Percentiles rank a stretch among this genome's conserved stretches.
Conservation (phyloP, 306 rosid genomes). For the Datisca glomerata region DNA sequence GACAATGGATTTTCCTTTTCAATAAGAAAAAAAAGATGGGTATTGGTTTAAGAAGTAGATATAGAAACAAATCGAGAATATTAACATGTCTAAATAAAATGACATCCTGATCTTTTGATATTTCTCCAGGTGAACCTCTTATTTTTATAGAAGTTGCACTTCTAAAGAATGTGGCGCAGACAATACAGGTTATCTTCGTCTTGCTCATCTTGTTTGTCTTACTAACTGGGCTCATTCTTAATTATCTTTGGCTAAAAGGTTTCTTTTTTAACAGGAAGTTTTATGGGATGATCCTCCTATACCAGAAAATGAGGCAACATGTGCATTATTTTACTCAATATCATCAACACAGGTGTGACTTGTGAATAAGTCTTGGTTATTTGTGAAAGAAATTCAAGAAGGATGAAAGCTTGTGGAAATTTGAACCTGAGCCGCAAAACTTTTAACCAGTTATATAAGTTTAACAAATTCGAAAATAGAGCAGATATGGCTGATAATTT, state of each 20-base stretch:
- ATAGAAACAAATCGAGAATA: too few species aligned
- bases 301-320: conserved; percentile 67
- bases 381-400: conserved; percentile 3
- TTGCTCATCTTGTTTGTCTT: conserved; percentile 6
- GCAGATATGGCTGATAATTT: too few species aligned
- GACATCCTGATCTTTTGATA: neutral
- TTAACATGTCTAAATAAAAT: too few species aligned
- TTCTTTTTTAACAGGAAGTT: conserved; percentile 51
- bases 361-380: conserved; percentile 1
- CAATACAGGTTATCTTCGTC: conserved; percentile 53
- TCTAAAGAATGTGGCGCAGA: conserved; percentile 59
- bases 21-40: too few species aligned
- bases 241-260: neutral
- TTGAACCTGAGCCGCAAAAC: too few species aligned
- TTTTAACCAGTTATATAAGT: too few species aligned
- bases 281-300: conserved; percentile 90
- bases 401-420: neutral
- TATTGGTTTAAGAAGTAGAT: too few species aligned
- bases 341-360: conserved; percentile 88
- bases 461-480: too few species aligned
- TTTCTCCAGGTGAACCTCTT: conserved; percentile 62
- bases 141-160: conserved; percentile 94
- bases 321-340: conserved; percentile 93
- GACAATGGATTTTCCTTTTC: too few species aligned
- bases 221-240: too few species aligned